Base-by-base conservation (phyloP, 106 monocot genomes). In the Allium sativum region DNA sequence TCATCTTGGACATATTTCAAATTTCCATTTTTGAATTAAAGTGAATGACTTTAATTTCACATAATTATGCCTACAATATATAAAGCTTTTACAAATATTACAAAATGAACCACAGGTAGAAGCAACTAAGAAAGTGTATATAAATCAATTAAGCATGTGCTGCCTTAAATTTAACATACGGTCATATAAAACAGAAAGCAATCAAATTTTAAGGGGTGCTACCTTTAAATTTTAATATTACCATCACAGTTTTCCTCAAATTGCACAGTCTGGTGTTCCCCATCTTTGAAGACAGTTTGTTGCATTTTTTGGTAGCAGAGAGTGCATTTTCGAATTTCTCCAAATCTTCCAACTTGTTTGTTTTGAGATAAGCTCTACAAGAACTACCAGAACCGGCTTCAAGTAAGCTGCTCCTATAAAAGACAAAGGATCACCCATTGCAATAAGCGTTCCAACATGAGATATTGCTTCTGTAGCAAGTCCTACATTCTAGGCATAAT, bases 371-470 rank as follows among this genome's bases (percentile, higher is more conserved):
- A 44, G 21, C 48, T 75, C 74, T 98, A 84, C 82, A 92, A 52
- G 53, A 82, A 61, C 78, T 78, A 9, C 82, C 82, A 44, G 87
- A 82, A 18, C 91, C 91, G 62, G 81, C 75, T 65, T 91, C 91
- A 53, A 84, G 59, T 70, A 98, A 64, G n/a, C 84, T 78, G 52
- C 61, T 68, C 42, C 82, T 62, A 16, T 78, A 48, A 91, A 78
- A 66, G 96, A 91, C 64, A 98, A 70, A 42, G 87, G 96, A 65
- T 98, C 96, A 6, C 91, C 91, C 91, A 98, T 84, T 19, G 82
- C 79, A 71, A 88, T 69, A 40, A 98, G 73, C 14, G 73, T 68
- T 52, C 91, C 91, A 21, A 87, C 91, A 64, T 92, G 91, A 7
- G 76, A 82, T 61, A 91, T 87, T 67, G 96, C 91, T 73, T 85